Evolutionary conservation across 179 eudicot genomes (phyloP), one percentile per base, ranked within the genome.

Genomic region (Spergularia azorica): DNA sequence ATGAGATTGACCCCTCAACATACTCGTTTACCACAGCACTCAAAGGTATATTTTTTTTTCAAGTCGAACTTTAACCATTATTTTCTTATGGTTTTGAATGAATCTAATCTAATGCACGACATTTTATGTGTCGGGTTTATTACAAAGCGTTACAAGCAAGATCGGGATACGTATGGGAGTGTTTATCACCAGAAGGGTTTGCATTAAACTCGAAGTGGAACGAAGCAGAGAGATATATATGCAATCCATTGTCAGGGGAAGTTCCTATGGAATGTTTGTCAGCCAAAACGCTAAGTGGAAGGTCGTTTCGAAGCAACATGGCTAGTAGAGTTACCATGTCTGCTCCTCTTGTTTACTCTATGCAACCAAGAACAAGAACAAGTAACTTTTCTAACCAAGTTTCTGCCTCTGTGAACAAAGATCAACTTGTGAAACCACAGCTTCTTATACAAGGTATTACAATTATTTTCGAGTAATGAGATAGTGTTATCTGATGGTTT

Each of bases 181-280:
- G 86, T 55, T 15, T 83, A 63, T 87, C 95, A 46, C 92, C 93
- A 18, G 97, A 88, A 11, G 98, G 96, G 43, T 83, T 86, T 20
- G 87, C 91, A 38, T 81, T 95, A 46, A 83, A 93, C 79, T 95
- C 99, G 5, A 95, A 95, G 63, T 95, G 99, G 98, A 87, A 87
- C 80, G 99, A 95, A 70, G 99, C 99, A 60, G 98, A 93, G 75
- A 91, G 90, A 76, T 95, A 90, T 50, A 95, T 95, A 70, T 87
- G 93, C 73, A 93, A 95, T 77, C 99, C 99, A 6, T 76, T 88
- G 5, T 95, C 98, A 46, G 98, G 99, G 32, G 86, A 95, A 76
- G 97, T 95, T 64, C 99, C 99, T 13, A 64, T 91, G 89, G 94
- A 93, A 85, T 95, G 99, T 78, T 84, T 95, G 52, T 95, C 99